These are phyloP conservation scores for Hypoxylon sp. DNA, from an alignment of 2,329 filamentous ascomycete species.

Conservation along the genomic window DNA sequence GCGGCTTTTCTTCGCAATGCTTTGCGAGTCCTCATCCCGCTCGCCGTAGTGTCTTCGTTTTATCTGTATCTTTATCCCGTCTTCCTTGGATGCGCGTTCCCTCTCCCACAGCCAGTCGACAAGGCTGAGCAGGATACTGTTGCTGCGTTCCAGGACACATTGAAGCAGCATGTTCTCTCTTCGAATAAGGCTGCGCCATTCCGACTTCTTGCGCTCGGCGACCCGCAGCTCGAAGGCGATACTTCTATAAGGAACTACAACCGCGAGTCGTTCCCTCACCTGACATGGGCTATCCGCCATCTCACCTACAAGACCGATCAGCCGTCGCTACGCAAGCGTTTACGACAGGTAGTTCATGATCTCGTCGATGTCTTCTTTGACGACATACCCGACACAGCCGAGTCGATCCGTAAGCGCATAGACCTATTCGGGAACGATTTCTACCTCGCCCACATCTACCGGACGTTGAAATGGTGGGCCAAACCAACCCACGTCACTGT, in stretches of 20 bases:
- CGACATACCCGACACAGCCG: conserved; percentile 77
- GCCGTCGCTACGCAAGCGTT: conserved; percentile 64
- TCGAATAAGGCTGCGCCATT: conserved; percentile 75
- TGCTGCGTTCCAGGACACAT: conserved; percentile 58
- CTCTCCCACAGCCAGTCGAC: conserved; percentile 60
- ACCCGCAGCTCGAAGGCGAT: conserved; percentile 95
- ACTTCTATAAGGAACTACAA: conserved; percentile 79
- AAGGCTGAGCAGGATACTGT: conserved; percentile 31
- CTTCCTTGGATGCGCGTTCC: conserved; percentile 86
- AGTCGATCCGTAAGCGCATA: conserved; percentile 81
- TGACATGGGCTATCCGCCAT: conserved; percentile 63
- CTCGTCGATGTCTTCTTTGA: conserved; percentile 73
- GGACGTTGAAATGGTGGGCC: conserved; percentile 86
- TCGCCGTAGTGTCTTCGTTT: conserved; percentile 77
- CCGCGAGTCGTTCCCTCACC: conserved; percentile 68
- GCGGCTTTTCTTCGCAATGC: conserved; percentile 69
- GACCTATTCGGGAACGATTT: conserved; percentile 95
- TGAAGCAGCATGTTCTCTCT: conserved; percentile 53
- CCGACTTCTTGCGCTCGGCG: conserved; percentile 87
- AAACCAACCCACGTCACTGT: conserved; percentile 89
- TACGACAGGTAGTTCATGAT: conserved; percentile 70
- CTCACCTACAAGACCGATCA: conserved; percentile 63
- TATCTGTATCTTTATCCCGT: conserved; percentile 92
- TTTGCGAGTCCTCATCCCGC: conserved; percentile 70
- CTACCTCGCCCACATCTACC: conserved; percentile 94